Base-by-base conservation (phyloP, 202 grass and related monocot species). In the Eragrostis tef region DNA sequence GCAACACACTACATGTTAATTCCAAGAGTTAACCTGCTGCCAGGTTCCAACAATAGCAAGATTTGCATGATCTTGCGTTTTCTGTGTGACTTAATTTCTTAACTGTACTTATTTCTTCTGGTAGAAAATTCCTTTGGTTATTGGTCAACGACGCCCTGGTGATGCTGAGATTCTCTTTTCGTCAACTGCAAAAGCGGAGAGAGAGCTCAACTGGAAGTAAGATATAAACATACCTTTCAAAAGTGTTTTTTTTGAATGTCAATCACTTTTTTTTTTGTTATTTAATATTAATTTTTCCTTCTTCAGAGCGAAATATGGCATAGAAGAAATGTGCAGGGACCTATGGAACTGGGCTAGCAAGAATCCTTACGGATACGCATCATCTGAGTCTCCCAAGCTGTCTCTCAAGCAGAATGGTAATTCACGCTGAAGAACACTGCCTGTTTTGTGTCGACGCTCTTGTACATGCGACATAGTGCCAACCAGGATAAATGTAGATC, bases 281-380 rank as follows among this genome's bases (percentile, higher is more conserved):
- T 11, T 63, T 66, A 65, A 43, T 74, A 51, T 36, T 39, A 46
- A 67, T 71, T 11, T 74, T 74, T 85, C 78, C 64, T 43, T 87
- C 43, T 85, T 36, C 83, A 98, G 95, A 86, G 87, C 95, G 26
- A 95, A 91, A 58, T 95, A 93, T 44, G 87, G 92, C 34, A 93
- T 98, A 41, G 29, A 87, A 81, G 92, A 98, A 64, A 98, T 98
- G 92, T 98, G 95, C 70, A 82, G 90, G 73, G 95, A 98, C 85
- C 92, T 95, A 31, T 98, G 95, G 95, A 98, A 98, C 59, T 95
- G 95, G 95, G 90, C 88, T 63, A 93, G 87, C 85, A 98, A 95
- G 72, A 94, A 93, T 79, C 95, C 95, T 16, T 95, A 91, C 0
- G 95, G 95, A 69, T 98, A 98, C 1, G 79, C 62, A 1, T 70